Percentiles rank a stretch among this genome's conserved stretches.
phyloP scores from a whole-genome alignment of 1,284 basidiomycete genomes.

The Stereum hirsutum region DNA sequence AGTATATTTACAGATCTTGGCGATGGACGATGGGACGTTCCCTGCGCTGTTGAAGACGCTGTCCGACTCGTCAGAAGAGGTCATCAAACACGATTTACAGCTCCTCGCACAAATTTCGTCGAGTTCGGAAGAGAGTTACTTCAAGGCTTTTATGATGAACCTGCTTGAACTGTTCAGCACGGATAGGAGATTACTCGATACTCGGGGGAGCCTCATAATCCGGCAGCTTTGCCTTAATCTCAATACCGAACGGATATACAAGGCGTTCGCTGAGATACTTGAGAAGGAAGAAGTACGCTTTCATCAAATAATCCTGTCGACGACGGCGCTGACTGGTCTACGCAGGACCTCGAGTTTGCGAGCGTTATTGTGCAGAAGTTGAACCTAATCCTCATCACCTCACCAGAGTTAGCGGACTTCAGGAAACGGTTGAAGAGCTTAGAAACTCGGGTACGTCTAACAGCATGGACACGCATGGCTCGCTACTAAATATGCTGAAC shows the following conservation, averaged over 20 bases:
- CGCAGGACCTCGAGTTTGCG: constrained; percentile 90
- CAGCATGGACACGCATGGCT: background rate
- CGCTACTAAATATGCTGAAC: constrained; percentile 3
- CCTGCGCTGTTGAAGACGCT: constrained; percentile 92
- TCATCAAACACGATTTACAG: constrained; percentile 94
- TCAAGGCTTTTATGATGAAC: constrained; percentile 93
- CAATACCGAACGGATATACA: constrained; percentile 93
- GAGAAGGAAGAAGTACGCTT: constrained; percentile 88
- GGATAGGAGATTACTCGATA: constrained; percentile 84
- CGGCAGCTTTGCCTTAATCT: constrained; percentile 91
- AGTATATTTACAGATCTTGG: constrained; percentile 58
- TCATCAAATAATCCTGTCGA: background rate
- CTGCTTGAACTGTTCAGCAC: constrained; percentile 93
- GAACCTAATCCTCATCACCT: constrained; percentile 94
- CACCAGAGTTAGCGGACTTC: constrained; percentile 92
- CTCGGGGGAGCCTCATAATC: constrained; percentile 92
- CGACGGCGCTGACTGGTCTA: too few species aligned
- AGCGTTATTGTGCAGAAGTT: constrained; percentile 97
- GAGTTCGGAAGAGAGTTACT: constrained; percentile 90
- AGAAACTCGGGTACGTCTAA: constrained; percentile 72
- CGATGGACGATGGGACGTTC: constrained; percentile 95
- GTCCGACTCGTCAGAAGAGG: constrained; percentile 95
- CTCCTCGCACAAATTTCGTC: constrained; percentile 95
- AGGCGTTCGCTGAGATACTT: constrained; percentile 92
- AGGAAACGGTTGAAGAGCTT: constrained; percentile 87